Evolutionary conservation across 2,329 filamentous ascomycete species (phyloP).

Genomic region (Cladosporium sp.): DNA sequence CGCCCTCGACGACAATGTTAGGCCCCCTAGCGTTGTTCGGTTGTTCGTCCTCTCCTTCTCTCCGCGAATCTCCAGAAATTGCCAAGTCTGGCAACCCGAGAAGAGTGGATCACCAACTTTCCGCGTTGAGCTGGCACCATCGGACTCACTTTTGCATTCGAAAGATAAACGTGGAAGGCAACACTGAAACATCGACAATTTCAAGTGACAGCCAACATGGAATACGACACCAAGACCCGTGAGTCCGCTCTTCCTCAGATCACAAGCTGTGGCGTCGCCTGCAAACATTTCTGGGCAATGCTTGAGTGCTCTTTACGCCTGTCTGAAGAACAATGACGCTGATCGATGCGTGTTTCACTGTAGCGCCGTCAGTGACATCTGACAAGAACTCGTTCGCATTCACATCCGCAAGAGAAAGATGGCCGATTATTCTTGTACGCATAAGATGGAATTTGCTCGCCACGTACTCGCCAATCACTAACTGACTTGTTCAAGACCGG

Average conservation of each 20-base stretch:
- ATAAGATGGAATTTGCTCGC: not conserved
- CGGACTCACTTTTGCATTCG: not conserved
- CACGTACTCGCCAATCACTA: not conserved
- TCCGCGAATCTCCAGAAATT: constrained; percentile 11
- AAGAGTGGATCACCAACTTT: constrained; percentile 7
- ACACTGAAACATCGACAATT: not conserved
- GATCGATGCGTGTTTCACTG: constrained; percentile 22
- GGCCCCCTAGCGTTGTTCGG: not conserved
- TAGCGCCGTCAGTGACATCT: constrained; percentile 75
- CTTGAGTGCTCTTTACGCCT: constrained; percentile 22
- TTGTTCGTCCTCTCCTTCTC: not conserved
- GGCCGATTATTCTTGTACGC: constrained; percentile 87
- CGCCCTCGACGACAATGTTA: constrained; percentile 1
- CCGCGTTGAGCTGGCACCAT: constrained; percentile 4
- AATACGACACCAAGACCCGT: constrained; percentile 75
- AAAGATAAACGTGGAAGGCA: not conserved
- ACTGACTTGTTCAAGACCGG: constrained; percentile 63
- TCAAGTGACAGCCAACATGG: constrained; percentile 54
- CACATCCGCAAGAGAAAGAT: constrained; percentile 80
- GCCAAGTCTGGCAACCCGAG: constrained; percentile 5
- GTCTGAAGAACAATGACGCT: constrained; percentile 4
- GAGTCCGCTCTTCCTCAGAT: constrained; percentile 38
- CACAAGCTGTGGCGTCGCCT: not conserved
- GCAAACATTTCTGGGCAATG: not conserved
- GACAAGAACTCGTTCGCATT: constrained; percentile 87